Conservation (phyloP, 139 green algal genomes). For the Chlamydomonas schloesseri region DNA sequence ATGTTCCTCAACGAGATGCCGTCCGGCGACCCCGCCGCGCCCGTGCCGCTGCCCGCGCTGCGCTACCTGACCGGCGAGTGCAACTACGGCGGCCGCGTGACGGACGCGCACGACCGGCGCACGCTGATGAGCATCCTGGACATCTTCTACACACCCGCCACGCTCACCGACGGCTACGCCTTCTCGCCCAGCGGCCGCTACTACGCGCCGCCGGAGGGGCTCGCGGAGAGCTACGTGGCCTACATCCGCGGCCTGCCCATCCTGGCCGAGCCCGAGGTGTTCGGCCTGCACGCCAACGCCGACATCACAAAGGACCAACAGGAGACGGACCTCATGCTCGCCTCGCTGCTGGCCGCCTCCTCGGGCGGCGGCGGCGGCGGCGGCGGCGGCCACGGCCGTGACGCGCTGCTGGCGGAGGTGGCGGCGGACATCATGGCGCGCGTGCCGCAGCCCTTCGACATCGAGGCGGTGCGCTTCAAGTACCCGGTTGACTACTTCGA, state of each 20-base stretch:
- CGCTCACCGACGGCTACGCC: slow-evolving; percentile 59
- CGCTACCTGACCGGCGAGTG: slow-evolving; percentile 77
- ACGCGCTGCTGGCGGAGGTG: slow-evolving; percentile 71
- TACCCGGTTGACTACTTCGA: slow-evolving; percentile 88
- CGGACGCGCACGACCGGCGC: slow-evolving; percentile 81
- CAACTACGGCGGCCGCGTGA: slow-evolving; percentile 87
- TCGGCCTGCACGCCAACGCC: slow-evolving; percentile 85
- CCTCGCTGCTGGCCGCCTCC: slow-evolving; percentile 65
- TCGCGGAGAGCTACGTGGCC: slow-evolving; percentile 62
- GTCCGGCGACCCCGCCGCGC: not conserved
- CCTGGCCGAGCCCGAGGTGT: slow-evolving; percentile 72
- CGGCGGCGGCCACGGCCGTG: slow-evolving; percentile 57
- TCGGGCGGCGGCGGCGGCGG: slow-evolving; percentile 32
- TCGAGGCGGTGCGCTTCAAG: slow-evolving; percentile 75
- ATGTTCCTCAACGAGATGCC: slow-evolving; percentile 85
- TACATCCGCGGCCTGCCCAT: slow-evolving; percentile 73
- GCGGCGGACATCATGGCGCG: slow-evolving; percentile 70
- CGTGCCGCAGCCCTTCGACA: slow-evolving; percentile 76
- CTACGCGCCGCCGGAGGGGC: slow-evolving; percentile 69
- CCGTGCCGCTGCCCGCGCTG: slow-evolving; percentile 60
- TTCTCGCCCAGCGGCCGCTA: slow-evolving; percentile 77
- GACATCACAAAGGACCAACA: slow-evolving; percentile 87
- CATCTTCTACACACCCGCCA: slow-evolving; percentile 67
- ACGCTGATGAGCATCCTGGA: slow-evolving; percentile 76
- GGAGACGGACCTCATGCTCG: slow-evolving; percentile 78